A percentile compares a stretch with the other conserved stretches of the same genome.
These are phyloP conservation scores for Mycena crocata DNA, from an alignment of 768 basidiomycete species.

Conservation along the genomic window DNA sequence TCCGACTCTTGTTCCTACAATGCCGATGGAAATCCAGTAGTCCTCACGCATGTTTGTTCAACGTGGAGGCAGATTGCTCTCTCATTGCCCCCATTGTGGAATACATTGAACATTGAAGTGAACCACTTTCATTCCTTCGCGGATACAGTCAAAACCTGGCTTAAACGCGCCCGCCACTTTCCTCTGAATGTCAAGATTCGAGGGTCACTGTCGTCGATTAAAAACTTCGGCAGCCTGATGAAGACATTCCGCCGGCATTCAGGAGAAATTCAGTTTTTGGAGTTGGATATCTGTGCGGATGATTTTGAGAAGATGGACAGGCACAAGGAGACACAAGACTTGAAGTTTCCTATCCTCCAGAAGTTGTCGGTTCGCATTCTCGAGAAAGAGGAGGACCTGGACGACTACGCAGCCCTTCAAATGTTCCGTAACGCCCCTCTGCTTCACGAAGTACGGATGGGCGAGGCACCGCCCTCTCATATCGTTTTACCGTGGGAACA, in stretches of 20 bases:
- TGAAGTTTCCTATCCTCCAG: neutral
- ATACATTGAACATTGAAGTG: no score
- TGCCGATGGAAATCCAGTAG: no score
- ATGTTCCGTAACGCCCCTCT: neutral
- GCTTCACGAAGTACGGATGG: constrained; percentile 2
- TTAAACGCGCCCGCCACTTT: no score
- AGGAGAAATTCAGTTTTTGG: neutral
- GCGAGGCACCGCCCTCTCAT: neutral
- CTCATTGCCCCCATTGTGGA: no score
- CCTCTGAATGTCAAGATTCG: no score
- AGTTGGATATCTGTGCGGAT: neutral
- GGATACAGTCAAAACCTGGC: no score
- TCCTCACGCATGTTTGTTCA: no score
- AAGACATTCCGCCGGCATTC: neutral
- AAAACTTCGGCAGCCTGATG: neutral
- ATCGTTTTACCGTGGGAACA: constrained; percentile 15
- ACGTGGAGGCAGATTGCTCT: no score
- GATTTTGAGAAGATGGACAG: neutral
- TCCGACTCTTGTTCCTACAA: no score
- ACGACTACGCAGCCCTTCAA: neutral
- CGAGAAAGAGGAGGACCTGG: neutral
- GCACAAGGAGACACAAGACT: no score
- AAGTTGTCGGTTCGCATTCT: neutral
- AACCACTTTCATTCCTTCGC: no score
- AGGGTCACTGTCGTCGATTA: no score